Evolutionary conservation across 2,329 filamentous ascomycete species (phyloP).

Genomic region (Ceratocystis cubensis): DNA sequence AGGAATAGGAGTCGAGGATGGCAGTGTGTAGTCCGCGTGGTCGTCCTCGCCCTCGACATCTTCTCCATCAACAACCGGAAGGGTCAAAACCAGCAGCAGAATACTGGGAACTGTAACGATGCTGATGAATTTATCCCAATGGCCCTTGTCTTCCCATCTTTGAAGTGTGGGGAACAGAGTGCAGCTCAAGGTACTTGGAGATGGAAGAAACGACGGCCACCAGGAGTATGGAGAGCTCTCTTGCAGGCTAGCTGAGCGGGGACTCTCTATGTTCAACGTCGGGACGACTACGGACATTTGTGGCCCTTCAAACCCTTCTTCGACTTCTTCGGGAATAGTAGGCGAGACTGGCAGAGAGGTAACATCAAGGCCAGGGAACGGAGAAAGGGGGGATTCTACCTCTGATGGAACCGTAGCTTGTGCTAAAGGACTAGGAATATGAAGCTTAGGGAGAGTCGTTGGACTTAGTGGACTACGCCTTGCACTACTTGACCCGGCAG

Average conservation of each 20-base stretch:
- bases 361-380: conserved; percentile 36
- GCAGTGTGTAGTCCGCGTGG: conserved; percentile 8
- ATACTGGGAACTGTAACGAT: conserved; percentile 79
- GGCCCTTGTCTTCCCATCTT: conserved; percentile 66
- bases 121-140: conserved; percentile 74
- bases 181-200: conserved; percentile 52
- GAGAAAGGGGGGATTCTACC: conserved; percentile 32
- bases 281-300: background rate
- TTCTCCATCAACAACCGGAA: conserved; percentile 75
- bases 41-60: conserved; percentile 34
- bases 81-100: conserved; percentile 74
- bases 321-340: conserved; percentile 12
- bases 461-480: conserved; percentile 15
- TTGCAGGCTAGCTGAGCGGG: background rate
- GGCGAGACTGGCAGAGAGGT: conserved; percentile 14
- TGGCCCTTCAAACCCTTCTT: background rate
- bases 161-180: conserved; percentile 81
- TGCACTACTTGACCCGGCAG: conserved; percentile 8
- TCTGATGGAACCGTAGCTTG: conserved; percentile 25
- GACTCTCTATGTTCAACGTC: conserved; percentile 10
- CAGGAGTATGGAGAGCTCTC: conserved; percentile 34
- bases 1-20: conserved; percentile 3
- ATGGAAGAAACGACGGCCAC: conserved; percentile 72
- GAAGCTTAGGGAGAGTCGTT: conserved; percentile 24
- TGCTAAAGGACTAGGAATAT: conserved; percentile 44